Evolutionary conservation across 2,329 filamentous ascomycete species (phyloP), one percentile per base, ranked within the genome.

Genomic region (Fusarium liriodendri): DNA sequence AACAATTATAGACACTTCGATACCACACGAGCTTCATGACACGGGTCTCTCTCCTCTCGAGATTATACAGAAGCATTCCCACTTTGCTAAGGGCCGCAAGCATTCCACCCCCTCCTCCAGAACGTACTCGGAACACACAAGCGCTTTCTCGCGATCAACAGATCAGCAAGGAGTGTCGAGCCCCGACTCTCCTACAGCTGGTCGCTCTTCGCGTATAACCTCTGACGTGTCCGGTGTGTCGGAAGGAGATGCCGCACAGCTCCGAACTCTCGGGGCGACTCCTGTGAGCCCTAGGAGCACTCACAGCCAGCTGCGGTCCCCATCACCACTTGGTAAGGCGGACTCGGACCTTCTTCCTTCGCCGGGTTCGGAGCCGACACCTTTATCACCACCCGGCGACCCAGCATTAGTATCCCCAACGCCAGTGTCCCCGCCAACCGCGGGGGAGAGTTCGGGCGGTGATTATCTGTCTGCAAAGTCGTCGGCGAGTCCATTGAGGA

Each of bases 21-120:
- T 81, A 0, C 82, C 75, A 1, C 79, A 78, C 18, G 88, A 90
- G 70, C 83, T 90, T 4, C 82, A 85, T 20, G 84, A 85, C 66
- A 85, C 84, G 2, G 82, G 82, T 16, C 78, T 86, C 18, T 80
- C 83, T 0, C 82, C 82, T 8, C 71, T 82, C 14, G 82, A 86
- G 3, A 79, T 86, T n/a, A 81, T 85, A 55, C 80, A 82, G 63
- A 81, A 78, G 52, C 74, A 82, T 66, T 78, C 80, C 14, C 73
- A 74, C 61, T 72, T 80, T 40, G 69, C 74, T 18, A 27, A 57
- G 29, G 63, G 61, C 6, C 58, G 63, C 54, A 70, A 77, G 7
- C 67, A 65, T 6, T 74, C 76, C 4, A 69, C 68, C 37, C 77
- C 78, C 11, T 79, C 77, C 1, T 77, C 76, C 52, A 75, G 73